Percentiles rank a stretch among this genome's conserved stretches.
Conservation (phyloP, 768 basidiomycete species). For the Auriscalpium microsporum region DNA sequence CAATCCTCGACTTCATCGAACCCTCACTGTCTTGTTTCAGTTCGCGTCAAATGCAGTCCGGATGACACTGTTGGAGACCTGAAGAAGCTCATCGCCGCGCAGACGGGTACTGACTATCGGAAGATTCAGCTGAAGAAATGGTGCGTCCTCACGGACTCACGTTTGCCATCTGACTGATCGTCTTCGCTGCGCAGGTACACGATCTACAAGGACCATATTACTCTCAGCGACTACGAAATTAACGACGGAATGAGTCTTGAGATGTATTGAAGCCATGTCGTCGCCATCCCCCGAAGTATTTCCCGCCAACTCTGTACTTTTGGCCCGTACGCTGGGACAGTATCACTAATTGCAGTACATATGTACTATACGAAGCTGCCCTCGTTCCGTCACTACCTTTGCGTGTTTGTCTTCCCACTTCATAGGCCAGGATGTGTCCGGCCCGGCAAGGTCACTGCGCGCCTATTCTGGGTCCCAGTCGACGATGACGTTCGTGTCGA, state of each 20-base stretch:
- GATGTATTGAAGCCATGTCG: constrained; percentile 52
- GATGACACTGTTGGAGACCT: constrained; percentile 97
- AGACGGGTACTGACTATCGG: constrained; percentile 75
- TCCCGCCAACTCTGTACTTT: no score
- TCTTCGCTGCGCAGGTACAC: constrained; percentile 58
- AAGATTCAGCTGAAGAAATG: constrained; percentile 98
- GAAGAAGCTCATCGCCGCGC: constrained; percentile 94
- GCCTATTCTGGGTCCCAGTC: no score
- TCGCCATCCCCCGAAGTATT: no score
- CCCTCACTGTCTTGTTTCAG: constrained; percentile 29
- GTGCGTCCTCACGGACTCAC: constrained; percentile 34
- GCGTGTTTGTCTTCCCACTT: no score
- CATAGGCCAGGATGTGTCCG: no score
- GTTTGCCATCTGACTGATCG: not conserved
- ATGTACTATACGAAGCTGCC: no score
- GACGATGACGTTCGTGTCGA: no score
- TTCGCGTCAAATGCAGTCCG: constrained; percentile 90
- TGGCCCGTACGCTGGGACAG: no score
- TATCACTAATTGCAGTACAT: no score
- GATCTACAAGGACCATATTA: constrained; percentile 94
- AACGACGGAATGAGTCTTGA: constrained; percentile 90
- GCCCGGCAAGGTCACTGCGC: no score
- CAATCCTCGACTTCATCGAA: not conserved
- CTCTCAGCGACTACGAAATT: constrained; percentile 87
- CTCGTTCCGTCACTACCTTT: no score